These are phyloP conservation scores for Stevia rebaudiana DNA, from an alignment of 140 eudicot species.

Conservation along the genomic window DNA sequence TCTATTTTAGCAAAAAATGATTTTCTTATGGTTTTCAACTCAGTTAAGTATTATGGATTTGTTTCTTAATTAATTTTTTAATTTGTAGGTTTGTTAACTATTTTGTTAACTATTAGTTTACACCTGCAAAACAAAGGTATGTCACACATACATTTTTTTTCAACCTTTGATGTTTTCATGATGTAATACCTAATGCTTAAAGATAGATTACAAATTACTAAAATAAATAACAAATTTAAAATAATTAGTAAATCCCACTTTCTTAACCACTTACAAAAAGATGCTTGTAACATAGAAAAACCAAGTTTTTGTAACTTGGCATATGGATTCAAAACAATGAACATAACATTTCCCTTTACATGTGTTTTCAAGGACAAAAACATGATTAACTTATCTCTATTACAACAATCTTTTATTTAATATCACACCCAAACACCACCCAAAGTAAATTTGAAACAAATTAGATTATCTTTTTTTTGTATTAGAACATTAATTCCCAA, in stretches of 20 bases:
- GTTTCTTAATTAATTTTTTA: neutral
- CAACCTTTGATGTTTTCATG: neutral
- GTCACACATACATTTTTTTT: neutral
- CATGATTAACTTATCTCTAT: slow-evolving; percentile 8
- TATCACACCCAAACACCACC: slow-evolving; percentile 14
- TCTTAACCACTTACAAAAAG: no score
- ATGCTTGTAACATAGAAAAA: neutral
- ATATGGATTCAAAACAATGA: slow-evolving; percentile 13
- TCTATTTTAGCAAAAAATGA: neutral
- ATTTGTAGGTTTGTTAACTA: neutral
- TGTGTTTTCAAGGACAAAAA: neutral
- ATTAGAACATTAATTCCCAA: neutral
- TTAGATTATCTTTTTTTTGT: neutral
- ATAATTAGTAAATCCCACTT: neutral
- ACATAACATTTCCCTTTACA: neutral
- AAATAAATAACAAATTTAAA: slow-evolving; percentile 8
- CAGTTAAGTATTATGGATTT: neutral
- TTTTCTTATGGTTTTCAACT: neutral
- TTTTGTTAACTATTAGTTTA: neutral
- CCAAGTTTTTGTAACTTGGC: slow-evolving; percentile 6
- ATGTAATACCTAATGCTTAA: slow-evolving; percentile 14
- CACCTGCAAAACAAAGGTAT: neutral
- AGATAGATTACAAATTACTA: neutral
- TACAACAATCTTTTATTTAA: slow-evolving; percentile 19
- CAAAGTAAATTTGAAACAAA: neutral